These are phyloP conservation scores for Schizosaccharomyces versatilis DNA, from an alignment of 1,139 yeast species.

Conservation along the genomic window DNA sequence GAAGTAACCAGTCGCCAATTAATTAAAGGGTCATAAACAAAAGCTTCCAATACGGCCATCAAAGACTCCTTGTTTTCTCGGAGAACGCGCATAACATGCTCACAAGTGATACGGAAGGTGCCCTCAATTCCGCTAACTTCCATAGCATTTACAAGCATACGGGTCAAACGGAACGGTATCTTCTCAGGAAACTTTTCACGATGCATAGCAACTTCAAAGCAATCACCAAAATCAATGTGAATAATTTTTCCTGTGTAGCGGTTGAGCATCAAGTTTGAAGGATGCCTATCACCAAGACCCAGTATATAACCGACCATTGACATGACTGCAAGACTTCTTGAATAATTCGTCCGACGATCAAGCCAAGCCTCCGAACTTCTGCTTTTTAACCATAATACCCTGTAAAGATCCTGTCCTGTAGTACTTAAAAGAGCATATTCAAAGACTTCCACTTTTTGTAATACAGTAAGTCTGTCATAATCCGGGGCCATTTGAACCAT, in stretches of 20 bases:
- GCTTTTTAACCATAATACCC: slow-evolving; percentile 88
- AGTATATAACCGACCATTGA: slow-evolving; percentile 94
- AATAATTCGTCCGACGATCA: slow-evolving; percentile 87
- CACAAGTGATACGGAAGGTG: slow-evolving; percentile 86
- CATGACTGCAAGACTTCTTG: slow-evolving; percentile 91
- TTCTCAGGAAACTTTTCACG: slow-evolving; percentile 95
- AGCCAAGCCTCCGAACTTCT: slow-evolving; percentile 95
- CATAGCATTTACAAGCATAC: slow-evolving; percentile 97
- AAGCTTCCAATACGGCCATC: slow-evolving; percentile 95
- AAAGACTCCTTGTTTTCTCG: slow-evolving; percentile 86
- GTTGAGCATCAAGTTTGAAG: slow-evolving; percentile 88
- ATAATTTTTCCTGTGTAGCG: slow-evolving; percentile 83
- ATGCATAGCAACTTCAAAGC: slow-evolving; percentile 92
- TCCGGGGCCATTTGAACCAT: slow-evolving; percentile 98
- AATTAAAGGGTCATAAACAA: slow-evolving; percentile 94
- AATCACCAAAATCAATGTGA: slow-evolving; percentile 96
- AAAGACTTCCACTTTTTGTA: slow-evolving; percentile 90
- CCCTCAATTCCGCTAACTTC: slow-evolving; percentile 98
- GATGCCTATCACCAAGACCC: slow-evolving; percentile 95
- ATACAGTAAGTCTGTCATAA: slow-evolving; percentile 64
- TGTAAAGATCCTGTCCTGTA: slow-evolving; percentile 84
- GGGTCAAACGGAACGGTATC: slow-evolving; percentile 86
- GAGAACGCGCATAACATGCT: slow-evolving; percentile 85
- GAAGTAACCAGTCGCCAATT: slow-evolving; percentile 64
- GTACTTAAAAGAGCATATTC: slow-evolving; percentile 90